Percentiles rank a stretch among this genome's conserved stretches.
Conservation (phyloP, 805 yeast genomes). For the Wickerhamia fluorescens region DNA sequence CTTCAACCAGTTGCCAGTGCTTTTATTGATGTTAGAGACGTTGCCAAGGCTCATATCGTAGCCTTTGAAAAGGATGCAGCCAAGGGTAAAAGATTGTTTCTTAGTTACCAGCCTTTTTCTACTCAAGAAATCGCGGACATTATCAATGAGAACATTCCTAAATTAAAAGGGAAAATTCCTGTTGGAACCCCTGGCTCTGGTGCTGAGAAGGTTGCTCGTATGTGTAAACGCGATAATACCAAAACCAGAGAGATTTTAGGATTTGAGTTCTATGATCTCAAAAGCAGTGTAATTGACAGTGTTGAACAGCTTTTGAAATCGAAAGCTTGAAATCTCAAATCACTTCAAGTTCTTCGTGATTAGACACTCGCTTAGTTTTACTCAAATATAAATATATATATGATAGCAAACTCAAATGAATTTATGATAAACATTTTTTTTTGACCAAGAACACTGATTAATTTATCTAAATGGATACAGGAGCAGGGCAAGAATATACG, state of each 20-base stretch:
- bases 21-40: slow-evolving; percentile 14
- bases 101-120: slow-evolving; percentile 10
- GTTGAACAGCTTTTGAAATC: slow-evolving; percentile 10
- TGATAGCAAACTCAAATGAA: too few species aligned
- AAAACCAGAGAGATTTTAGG: slow-evolving; percentile 15
- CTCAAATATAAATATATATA: too few species aligned
- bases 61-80: slow-evolving; percentile 9
- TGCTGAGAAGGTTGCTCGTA: slow-evolving; percentile 2
- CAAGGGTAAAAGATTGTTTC: slow-evolving; percentile 7
- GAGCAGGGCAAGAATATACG: too few species aligned
- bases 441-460: too few species aligned
- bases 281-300: slow-evolving; percentile 17
- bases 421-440: too few species aligned
- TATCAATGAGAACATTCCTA: slow-evolving; percentile 16
- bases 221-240: slow-evolving; percentile 10
- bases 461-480: too few species aligned
- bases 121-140: slow-evolving; percentile 14
- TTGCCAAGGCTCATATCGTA: slow-evolving; percentile 14
- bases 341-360: too few species aligned
- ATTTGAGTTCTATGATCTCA: slow-evolving; percentile 12
- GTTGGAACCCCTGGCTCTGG: slow-evolving; percentile 12
- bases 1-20: slow-evolving; percentile 4
- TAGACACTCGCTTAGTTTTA: too few species aligned
- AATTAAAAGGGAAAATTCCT: slow-evolving; percentile 10
- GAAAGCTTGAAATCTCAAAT: too few species aligned